Evolutionary conservation across 2,329 filamentous ascomycete genomes (phyloP), one percentile per base, ranked within the genome.

Genomic region (Moelleriella libera): DNA sequence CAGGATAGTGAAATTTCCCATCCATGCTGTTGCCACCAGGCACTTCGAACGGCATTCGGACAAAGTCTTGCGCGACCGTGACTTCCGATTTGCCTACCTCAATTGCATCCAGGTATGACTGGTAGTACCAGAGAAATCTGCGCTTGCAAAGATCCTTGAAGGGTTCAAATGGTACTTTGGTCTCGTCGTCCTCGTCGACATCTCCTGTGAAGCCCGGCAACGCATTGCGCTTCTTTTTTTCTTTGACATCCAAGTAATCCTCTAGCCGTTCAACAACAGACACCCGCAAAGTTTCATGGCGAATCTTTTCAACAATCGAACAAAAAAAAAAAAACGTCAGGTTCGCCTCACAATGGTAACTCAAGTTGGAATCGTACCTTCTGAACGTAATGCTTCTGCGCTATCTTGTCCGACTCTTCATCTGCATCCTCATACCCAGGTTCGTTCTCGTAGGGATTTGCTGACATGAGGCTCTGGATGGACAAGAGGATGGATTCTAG

Each of bases 391-490:
- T 78, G 72, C 51, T 76, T 74, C 63, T 89, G 85, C 49, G 81
- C 74, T 63, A 81, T 79, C 64, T 85, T 83, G 61, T 94, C 88
- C 4, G 72, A 67, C 1, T 73, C 66, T 7, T 76, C 73, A 43
- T 82, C 83, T 10, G 82, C 77, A 50, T 84, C 76, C 61, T 97
- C 90, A 56, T 87, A 96, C 5, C 92, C 92, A 1, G 92, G 92
- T 62, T 98, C 92, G 57, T 97, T 96, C 60, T 92, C 87, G 64
- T 95, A 97, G 0, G 90, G 92, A 56, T 96, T 95, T 30, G 79
- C 68, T 1, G 88, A 95, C 83, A 98, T 89, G 43, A 98, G 71
- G 62, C 89, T 96, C 65, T 98, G 92, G 49, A 98, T 96, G 5
- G 90, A 97, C 47, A 97, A 78, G 44, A 98, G 66, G 45, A 97